phyloP scores from a whole-genome alignment of 305 asterid species.

The Fraxinus greggii region DNA sequence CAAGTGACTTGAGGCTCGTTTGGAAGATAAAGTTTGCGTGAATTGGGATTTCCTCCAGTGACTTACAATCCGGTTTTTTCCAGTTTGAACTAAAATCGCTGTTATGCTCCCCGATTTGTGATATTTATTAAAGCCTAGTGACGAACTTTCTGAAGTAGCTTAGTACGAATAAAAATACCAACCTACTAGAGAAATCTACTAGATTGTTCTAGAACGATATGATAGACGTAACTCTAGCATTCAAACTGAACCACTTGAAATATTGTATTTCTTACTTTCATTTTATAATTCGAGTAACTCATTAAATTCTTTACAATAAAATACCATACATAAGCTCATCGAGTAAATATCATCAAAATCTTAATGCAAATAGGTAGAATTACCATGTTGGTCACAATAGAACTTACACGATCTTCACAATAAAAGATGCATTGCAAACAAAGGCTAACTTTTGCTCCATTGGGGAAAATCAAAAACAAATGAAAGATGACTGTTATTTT shows the following conservation, averaged over 20 bases:
- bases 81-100: slow-evolving; percentile 12
- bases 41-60: slow-evolving; percentile 17
- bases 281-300: not conserved
- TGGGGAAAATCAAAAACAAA: not conserved
- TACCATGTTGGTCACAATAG: not conserved
- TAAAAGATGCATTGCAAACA: not conserved
- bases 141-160: not conserved
- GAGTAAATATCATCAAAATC: not conserved
- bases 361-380: not conserved
- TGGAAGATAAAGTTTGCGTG: slow-evolving; percentile 23
- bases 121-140: not conserved
- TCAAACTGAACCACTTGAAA: slow-evolving; percentile 7
- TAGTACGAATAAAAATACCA: not conserved
- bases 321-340: not conserved
- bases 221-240: not conserved
- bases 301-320: not conserved
- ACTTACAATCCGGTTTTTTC: slow-evolving; percentile 24
- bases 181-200: not conserved
- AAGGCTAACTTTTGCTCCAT: not conserved
- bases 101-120: not conserved
- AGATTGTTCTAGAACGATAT: too few relatives aligned
- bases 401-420: not conserved
- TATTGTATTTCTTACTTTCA: too few relatives aligned
- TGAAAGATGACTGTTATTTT: not conserved
- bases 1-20: not conserved